A percentile compares a stretch with the other conserved stretches of the same genome.
Evolutionary conservation across 2,329 filamentous ascomycete genomes (phyloP).

Genomic region (Xylariaceae sp.): DNA sequence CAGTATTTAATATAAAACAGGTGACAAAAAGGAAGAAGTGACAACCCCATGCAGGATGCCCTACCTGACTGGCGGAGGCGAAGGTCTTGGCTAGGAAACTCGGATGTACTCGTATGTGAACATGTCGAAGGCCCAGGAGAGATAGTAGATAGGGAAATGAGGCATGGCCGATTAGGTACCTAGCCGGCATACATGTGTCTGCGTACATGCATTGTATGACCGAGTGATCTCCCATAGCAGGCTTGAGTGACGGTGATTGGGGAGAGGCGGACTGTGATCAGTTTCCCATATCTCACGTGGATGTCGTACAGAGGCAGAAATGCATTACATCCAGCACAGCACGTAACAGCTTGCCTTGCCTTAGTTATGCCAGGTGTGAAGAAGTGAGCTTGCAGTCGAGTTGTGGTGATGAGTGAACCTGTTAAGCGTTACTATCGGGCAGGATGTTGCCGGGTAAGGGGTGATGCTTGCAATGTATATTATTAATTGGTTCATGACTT

Average conservation of each 20-base stretch:
- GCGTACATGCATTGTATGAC: background rate
- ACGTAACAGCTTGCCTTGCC: constrained; percentile 2
- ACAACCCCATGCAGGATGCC: background rate
- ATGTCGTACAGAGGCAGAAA: constrained; percentile 1
- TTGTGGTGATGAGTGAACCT: background rate
- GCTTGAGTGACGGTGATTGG: background rate
- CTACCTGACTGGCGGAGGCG: background rate
- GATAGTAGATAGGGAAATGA: background rate
- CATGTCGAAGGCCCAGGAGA: too few species aligned
- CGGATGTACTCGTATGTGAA: background rate
- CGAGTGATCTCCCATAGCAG: background rate
- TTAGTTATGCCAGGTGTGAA: background rate
- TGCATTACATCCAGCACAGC: constrained; percentile 19
- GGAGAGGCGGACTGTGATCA: background rate
- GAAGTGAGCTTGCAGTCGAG: background rate
- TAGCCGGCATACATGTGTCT: background rate
- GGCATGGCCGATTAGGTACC: constrained; percentile 3
- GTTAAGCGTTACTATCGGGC: background rate
- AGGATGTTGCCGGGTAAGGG: background rate
- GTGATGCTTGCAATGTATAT: background rate
- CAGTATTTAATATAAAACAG: background rate
- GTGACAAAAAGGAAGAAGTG: background rate
- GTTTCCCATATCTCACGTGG: background rate
- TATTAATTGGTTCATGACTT: background rate
- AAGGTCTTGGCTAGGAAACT: background rate